Evolutionary conservation across 2,329 filamentous ascomycete species (phyloP), one percentile per base, ranked within the genome.

Genomic region (Stenocarpella maydis): DNA sequence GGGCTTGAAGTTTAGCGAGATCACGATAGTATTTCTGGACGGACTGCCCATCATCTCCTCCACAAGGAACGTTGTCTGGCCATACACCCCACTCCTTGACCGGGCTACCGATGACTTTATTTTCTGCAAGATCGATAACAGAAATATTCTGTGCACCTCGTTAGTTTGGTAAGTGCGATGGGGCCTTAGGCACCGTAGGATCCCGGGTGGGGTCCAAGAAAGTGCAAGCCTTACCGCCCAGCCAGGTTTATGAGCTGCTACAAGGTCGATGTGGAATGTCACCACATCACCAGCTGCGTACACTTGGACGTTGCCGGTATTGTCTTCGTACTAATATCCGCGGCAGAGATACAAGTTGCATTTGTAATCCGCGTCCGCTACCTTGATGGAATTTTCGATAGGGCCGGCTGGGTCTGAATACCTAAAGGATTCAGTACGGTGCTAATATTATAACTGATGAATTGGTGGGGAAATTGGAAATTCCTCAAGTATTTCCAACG

Each of bases 321-420:
- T 61, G 41, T 61, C 58, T n/a, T 61, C 58, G 41, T 61, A 61
- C 37, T 61, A 41, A 34, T 61, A 61, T 15, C 58, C 58, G 58
- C 58, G 58, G 19, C 58, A 61, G 17, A 17, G 26, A 34, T 61
- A 61, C 26, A 61, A n/a, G 58, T 61, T 61, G 41, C 58, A 61
- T 17, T 61, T 61, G 24, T 47, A 61, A 45, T 31, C 12, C 6
- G 58, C 41, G 41, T 61, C 58, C 14, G 58, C 58, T 47, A 47
- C 39, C 41, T 34, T 45, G 26, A 61, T 19, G 14, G 58, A 61
- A 12, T 61, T 61, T 2, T 61, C 58, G 28, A 61, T 61, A 1
- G 58, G 58, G 26, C 58, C 58, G 14, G 41, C 41, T 14, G 41
- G 58, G n/a, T 61, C 58, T 61, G 41, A 47, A 47, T 49, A 12